Evolutionary conservation across 2,329 filamentous ascomycete genomes (phyloP).

Genomic region (Tolypocladium guangdongense): DNA sequence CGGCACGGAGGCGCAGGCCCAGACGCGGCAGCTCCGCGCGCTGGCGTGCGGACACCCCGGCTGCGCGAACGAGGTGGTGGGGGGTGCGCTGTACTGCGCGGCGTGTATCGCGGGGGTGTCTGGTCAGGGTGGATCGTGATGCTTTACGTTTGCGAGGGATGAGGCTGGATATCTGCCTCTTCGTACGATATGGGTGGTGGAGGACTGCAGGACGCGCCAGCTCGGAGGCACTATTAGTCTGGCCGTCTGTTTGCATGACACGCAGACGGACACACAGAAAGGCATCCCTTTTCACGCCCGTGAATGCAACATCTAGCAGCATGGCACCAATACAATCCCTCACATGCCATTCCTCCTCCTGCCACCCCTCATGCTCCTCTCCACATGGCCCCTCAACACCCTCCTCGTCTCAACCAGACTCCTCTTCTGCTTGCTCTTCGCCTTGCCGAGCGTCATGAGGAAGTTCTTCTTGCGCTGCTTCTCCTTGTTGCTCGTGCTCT

Average conservation of each 20-base stretch:
- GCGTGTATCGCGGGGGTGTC: neutral
- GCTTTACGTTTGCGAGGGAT: no score
- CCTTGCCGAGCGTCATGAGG: conserved; percentile 94
- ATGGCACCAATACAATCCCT: neutral
- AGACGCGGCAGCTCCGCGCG: neutral
- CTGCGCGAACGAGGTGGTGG: neutral
- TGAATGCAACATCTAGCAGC: neutral
- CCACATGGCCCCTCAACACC: conserved; percentile 69
- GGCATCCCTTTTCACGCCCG: neutral
- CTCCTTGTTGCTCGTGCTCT: conserved; percentile 95
- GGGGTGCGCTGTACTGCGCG: neutral
- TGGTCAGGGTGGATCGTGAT: no score
- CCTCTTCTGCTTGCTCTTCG: conserved; percentile 88
- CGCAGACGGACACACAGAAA: neutral
- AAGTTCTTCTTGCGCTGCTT: conserved; percentile 98
- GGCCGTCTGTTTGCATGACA: no score
- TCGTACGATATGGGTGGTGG: no score
- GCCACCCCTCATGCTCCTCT: conserved; percentile 75
- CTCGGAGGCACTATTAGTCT: no score
- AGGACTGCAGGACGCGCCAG: no score
- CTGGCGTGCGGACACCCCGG: neutral
- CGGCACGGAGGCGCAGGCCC: no score
- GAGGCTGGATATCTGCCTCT: no score
- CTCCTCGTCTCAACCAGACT: conserved; percentile 79
- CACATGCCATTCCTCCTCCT: conserved; percentile 57